Percentiles rank a stretch among this genome's conserved stretches.
Evolutionary conservation across 306 rosid genomes (phyloP).

Genomic region (Lathyrus aphaca): DNA sequence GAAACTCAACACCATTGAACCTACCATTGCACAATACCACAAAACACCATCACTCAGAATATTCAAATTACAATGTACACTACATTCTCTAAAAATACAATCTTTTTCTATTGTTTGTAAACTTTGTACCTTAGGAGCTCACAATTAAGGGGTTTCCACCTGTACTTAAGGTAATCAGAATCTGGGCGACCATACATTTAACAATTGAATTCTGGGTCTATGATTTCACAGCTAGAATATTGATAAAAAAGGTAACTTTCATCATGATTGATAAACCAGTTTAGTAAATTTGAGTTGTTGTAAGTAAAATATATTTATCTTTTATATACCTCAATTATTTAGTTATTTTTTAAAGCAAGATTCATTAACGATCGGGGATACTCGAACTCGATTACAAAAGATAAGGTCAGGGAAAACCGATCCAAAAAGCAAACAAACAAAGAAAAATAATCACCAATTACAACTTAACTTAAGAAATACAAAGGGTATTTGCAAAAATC

Average conservation of each 20-base stretch:
- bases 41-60: constrained; percentile 28
- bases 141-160: constrained; percentile 89
- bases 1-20: constrained; percentile 82
- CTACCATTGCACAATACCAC: constrained; percentile 60
- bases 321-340: too few species aligned
- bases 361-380: too few species aligned
- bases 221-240: constrained; percentile 66
- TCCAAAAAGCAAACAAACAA: too few species aligned
- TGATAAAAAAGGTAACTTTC: constrained; percentile 79
- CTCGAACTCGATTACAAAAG: too few species aligned
- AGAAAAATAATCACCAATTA: too few species aligned
- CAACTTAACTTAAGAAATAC: too few species aligned
- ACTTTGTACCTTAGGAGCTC: constrained; percentile 84
- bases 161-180: constrained; percentile 72
- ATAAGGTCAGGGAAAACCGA: too few species aligned
- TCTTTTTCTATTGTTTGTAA: neutral
- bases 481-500: too few species aligned
- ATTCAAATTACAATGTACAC: neutral
- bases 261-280: constrained; percentile 43
- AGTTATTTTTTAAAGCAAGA: too few species aligned
- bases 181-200: constrained; percentile 95
- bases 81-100: constrained; percentile 15
- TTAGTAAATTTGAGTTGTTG: neutral
- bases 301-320: too few species aligned
- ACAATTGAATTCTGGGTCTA: constrained; percentile 89